Base-by-base conservation (phyloP, 495 filamentous ascomycete species). In the Aspergillus steynii region DNA sequence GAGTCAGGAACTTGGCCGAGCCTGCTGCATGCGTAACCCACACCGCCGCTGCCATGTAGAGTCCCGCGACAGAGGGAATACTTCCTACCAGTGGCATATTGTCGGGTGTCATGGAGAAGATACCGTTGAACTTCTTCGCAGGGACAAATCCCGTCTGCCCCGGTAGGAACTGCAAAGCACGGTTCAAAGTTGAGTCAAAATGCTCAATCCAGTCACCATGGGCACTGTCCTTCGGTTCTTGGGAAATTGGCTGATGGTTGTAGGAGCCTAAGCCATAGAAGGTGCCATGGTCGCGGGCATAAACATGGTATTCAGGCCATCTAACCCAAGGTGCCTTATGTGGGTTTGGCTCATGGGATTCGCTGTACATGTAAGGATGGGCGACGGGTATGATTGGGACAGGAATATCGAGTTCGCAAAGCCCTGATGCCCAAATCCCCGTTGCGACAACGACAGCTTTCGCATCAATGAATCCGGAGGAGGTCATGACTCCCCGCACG, bases 21-120 rank as follows among this genome's bases (percentile, higher is more conserved):
- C 70, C 74, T 63, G 72, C 72, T 53, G 74, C 72, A 55, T 72
- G 71, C 2, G 74, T 74, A 47, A 76, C 65, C 70, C 74, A 76
- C 27, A 76, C 72, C 4, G 72, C 74, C 20, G 74, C 74, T 8
- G 62, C 63, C 47, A 76, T 58, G 54, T 68, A 74, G 31, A 76
- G 20, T 14, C 72, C 71, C 8, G 60, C 26, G 9, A 58, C 28
- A 14, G 47, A 59, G 27, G 72, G 55, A 15, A 74, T 65, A 9
- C 34, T 57, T 9, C 74, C 72, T 7, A 71, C 72, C 45, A 76
- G 55, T 3, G 74, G 74, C 49, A 74, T 58, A 53, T 76, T 76
- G 51, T 76, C 74, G 2, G 74, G 74, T 4, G 74, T 76, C 57
- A 76, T 71, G 1, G 74, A 59, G 55, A 76, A 76, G 25, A 74